Evolutionary conservation across 2,329 filamentous ascomycete genomes (phyloP), one percentile per base, ranked within the genome.

Genomic region (Diplodia mutila): DNA sequence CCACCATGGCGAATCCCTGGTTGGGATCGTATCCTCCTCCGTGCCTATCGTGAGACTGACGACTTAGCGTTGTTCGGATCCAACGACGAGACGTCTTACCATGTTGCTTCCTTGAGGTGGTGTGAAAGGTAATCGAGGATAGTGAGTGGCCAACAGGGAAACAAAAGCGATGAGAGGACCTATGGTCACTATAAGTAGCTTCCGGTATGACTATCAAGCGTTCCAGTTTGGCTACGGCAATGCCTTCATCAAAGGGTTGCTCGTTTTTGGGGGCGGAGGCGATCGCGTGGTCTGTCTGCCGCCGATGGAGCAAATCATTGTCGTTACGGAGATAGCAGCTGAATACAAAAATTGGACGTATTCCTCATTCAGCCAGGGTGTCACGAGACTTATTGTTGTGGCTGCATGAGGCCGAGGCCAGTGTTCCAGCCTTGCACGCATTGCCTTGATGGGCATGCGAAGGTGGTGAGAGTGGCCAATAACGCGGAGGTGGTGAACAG

Each of bases 1-100:
- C 42, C 1, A 7, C 21, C 46, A 63, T 63, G 2, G 18, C 4
- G 2, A 63, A 23, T 2, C 46, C 46, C n/a, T 63, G 42, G 42
- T 25, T 63, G 14, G 59, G 59, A 12, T 34, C 46, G 11, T 63
- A 63, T 12, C 46, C 29, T 7, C 59, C 59, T 21, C 59, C 59
- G n/a, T 63, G 59, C 11, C 42, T 42, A 12, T n/a, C 8, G 2
- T 18, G n/a, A 2, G 59, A 27, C 59, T 63, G 12, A 11, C 3
- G 9, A 9, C 18, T 63, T 12, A 63, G 59, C 16, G 18, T 12
- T 21, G 12, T 25, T 12, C 5, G 3, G 4, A 12, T 12, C 12
- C 2, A 32, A 7, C 8, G 12, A 11, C 9, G 12, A 16, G 2
- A 5, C 16, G 3, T 23, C 59, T 23, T 4, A 61, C 59, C 59